These are phyloP conservation scores for Linanthus parryae DNA, from an alignment of 148 eudicot genomes.

Conservation along the genomic window DNA sequence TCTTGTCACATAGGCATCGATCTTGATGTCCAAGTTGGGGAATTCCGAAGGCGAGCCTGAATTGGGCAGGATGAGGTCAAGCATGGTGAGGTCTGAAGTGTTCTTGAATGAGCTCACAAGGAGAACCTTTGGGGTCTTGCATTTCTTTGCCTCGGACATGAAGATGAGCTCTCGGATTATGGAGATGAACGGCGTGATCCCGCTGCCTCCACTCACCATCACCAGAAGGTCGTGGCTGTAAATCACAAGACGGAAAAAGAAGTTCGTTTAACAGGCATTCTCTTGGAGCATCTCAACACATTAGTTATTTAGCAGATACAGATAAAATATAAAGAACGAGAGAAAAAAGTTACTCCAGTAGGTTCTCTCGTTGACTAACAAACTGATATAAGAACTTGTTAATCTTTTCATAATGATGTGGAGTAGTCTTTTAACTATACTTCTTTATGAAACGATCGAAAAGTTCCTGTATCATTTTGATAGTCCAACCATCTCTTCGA, in stretches of 20 bases:
- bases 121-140: slow-evolving; percentile 45
- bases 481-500: too few relatives aligned
- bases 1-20: slow-evolving; percentile 78
- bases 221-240: slow-evolving; percentile 71
- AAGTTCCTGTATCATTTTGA: too few relatives aligned
- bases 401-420: too few relatives aligned
- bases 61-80: slow-evolving; percentile 73
- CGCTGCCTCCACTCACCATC: slow-evolving; percentile 94
- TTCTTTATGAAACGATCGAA: too few relatives aligned
- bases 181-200: slow-evolving; percentile 83
- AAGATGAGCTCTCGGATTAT: slow-evolving; percentile 60
- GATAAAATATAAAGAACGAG: too few relatives aligned
- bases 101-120: slow-evolving; percentile 58
- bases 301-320: too few relatives aligned
- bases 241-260: background rate
- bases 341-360: too few relatives aligned
- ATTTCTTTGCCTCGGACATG: slow-evolving; percentile 26
- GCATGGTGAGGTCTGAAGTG: slow-evolving; percentile 49
- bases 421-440: too few relatives aligned
- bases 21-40: slow-evolving; percentile 42
- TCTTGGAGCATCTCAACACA: too few relatives aligned
- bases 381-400: too few relatives aligned
- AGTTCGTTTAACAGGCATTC: too few relatives aligned
- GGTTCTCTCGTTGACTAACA: too few relatives aligned
- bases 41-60: slow-evolving; percentile 23